Evolutionary conservation across 495 filamentous ascomycete genomes (phyloP).

Genomic region (Xylaria acuta): DNA sequence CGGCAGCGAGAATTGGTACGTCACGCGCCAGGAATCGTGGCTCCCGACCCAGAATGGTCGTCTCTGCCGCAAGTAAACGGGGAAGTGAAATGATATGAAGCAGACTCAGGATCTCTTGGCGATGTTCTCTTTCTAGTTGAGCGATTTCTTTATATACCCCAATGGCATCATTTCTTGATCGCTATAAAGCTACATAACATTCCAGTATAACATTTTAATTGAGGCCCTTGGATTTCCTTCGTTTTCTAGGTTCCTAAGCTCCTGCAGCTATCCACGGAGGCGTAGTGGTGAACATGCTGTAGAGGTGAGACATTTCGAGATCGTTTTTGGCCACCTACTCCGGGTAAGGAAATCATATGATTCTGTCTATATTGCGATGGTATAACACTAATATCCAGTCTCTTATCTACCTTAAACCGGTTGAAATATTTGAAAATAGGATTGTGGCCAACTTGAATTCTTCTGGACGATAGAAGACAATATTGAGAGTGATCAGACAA

Average conservation of each 20-base stretch:
- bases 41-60: slow-evolving; percentile 27
- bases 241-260: too few species aligned
- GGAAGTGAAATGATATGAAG: neutral
- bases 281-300: too few species aligned
- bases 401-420: neutral
- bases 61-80: slow-evolving; percentile 16
- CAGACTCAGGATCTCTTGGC: neutral
- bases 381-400: neutral
- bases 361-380: too few species aligned
- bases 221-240: too few species aligned
- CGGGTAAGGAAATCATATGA: too few species aligned
- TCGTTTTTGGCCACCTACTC: too few species aligned
- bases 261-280: too few species aligned
- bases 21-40: slow-evolving; percentile 30
- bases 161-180: neutral
- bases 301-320: too few species aligned
- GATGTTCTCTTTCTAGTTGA: neutral
- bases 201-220: too few species aligned
- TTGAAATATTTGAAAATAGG: neutral
- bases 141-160: neutral
- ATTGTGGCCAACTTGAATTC: neutral
- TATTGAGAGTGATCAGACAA: neutral
- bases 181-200: neutral
- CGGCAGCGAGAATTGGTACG: slow-evolving; percentile 54
- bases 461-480: neutral